Evolutionary conservation across 106 monocot genomes (phyloP), one percentile per base, ranked within the genome.

Genomic region (Dendrobium nobile): DNA sequence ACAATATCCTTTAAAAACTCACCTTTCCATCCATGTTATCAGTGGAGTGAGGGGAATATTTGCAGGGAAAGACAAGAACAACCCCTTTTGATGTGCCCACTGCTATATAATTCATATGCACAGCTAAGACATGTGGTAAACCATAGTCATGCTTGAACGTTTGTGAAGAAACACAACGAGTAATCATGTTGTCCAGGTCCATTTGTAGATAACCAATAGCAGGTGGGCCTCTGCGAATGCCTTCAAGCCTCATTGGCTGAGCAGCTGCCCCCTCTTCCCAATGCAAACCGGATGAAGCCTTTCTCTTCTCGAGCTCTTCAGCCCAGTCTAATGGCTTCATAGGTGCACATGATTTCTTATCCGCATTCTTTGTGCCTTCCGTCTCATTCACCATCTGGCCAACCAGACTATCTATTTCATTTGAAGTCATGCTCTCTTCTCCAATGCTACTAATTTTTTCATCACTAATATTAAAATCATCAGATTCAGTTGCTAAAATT

Each of bases 171-270:
- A 95, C 79, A 19, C 90, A 75, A 77, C 98, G 86, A 65, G 93
- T 93, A 28, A 92, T 78, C 15, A 79, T 82, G 83, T 99, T 99
- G 82, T 99, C 94, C 42, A 91, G 78, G 61, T 95, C 89, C n/a
- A 91, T 99, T 77, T 99, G 95, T 86, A 99, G 75, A 85, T 93
- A 93, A 3, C 98, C 98, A 76, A 99, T 88, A 76, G 98, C 98
- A 81, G 95, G 98, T 33, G 89, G 95, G 0, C 88, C 98, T 77
- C 91, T 92, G 73, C 88, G 82, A 55, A 95, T 99, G 4, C 95
- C 98, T 87, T 92, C 87, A 2, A 99, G 91, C 80, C 85, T 88
- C 98, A 99, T 92, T 20, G 92, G 95, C 79, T 99, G 98, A 9
- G 98, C 89, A 68, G 87, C 93, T 47, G 95, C 95, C 7, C 98